phyloP scores from a whole-genome alignment of 1,284 basidiomycete genomes.

The Taiwanofungus camphoratus region DNA sequence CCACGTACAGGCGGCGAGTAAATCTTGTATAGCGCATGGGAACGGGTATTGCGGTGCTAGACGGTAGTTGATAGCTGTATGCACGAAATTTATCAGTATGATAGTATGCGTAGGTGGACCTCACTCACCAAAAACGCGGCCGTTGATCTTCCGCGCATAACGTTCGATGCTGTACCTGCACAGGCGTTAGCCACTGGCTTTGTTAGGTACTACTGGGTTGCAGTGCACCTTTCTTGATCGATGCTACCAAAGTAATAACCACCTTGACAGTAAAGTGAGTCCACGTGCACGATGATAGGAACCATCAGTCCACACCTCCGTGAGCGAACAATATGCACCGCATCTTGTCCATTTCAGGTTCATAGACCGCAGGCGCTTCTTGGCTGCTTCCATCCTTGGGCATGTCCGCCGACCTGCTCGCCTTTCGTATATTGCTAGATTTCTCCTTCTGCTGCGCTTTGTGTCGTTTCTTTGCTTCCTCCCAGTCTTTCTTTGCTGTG shows the following conservation, averaged over 20 bases:
- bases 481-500: slow-evolving; percentile 68
- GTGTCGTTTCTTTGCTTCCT: slow-evolving; percentile 49
- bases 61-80: slow-evolving; percentile 80
- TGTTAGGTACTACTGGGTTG: slow-evolving; percentile 12
- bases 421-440: slow-evolving; percentile 4
- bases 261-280: slow-evolving; percentile 33
- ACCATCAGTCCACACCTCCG: slow-evolving; percentile 46
- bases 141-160: slow-evolving; percentile 85
- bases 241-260: slow-evolving; percentile 82
- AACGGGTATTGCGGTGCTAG: slow-evolving; percentile 95
- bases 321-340: slow-evolving; percentile 84
- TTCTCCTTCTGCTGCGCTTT: slow-evolving; percentile 40
- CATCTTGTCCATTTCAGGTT: slow-evolving; percentile 79
- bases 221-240: slow-evolving; percentile 64
- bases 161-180: slow-evolving; percentile 78
- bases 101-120: background rate
- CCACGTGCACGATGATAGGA: background rate
- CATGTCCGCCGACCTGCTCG: slow-evolving; percentile 16
- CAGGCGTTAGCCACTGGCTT: slow-evolving; percentile 13
- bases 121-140: slow-evolving; percentile 73
- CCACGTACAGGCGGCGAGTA: slow-evolving; percentile 71
- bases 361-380: slow-evolving; percentile 34
- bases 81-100: slow-evolving; percentile 7
- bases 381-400: slow-evolving; percentile 10
- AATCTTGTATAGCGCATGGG: slow-evolving; percentile 90